Evolutionary conservation across 2,329 filamentous ascomycete species (phyloP).

Genomic region (Uncinocarpus reesii): DNA sequence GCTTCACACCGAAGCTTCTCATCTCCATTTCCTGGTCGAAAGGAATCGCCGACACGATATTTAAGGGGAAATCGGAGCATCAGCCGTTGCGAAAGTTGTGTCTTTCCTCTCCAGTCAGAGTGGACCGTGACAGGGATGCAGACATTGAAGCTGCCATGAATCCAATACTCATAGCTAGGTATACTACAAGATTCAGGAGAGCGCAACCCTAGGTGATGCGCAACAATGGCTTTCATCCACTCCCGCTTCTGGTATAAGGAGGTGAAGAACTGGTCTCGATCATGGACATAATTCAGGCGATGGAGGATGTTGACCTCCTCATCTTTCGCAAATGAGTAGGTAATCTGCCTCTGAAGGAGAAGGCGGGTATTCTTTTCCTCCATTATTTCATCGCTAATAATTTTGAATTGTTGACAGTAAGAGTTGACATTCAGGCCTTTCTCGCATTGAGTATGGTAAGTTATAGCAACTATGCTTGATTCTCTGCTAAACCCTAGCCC

Average conservation of each 20-base stretch:
- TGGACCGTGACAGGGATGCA: slow-evolving; percentile 15
- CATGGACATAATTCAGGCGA: neutral
- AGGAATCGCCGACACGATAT: slow-evolving; percentile 12
- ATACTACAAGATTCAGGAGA: slow-evolving; percentile 8
- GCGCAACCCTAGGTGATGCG: slow-evolving; percentile 11
- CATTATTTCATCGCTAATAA: too few relatives aligned
- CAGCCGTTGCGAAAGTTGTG: neutral
- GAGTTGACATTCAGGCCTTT: too few relatives aligned
- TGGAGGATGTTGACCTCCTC: slow-evolving; percentile 6
- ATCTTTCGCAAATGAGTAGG: slow-evolving; percentile 2
- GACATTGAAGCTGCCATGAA: slow-evolving; percentile 18
- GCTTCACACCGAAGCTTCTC: slow-evolving; percentile 18
- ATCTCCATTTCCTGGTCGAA: slow-evolving; percentile 12
- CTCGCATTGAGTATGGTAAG: too few relatives aligned
- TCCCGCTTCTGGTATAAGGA: neutral
- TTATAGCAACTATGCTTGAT: too few relatives aligned
- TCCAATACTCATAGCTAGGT: slow-evolving; percentile 11
- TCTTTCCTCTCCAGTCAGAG: neutral
- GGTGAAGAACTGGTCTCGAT: slow-evolving; percentile 5
- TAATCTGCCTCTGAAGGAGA: neutral
- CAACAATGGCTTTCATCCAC: slow-evolving; percentile 9
- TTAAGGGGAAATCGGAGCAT: slow-evolving; percentile 13
- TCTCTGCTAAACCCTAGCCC: too few relatives aligned
- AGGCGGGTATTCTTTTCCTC: neutral
- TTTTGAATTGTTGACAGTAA: too few relatives aligned